Evolutionary conservation across 2,329 filamentous ascomycete species (phyloP).

Genomic region (Aspergillus pseudonomiae): DNA sequence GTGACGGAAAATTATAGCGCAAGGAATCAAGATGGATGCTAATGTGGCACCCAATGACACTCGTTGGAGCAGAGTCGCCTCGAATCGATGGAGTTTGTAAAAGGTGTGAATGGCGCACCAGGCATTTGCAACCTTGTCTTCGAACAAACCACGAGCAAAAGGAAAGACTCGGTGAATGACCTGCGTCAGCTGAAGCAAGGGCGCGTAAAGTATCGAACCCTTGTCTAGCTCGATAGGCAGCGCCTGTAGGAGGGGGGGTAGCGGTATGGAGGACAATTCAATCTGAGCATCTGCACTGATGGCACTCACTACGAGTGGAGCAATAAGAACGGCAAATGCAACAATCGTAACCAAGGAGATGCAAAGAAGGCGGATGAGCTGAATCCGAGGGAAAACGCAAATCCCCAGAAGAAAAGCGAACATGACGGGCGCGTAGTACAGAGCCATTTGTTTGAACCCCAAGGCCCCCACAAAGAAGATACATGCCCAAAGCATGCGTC

Average conservation of each 20-base stretch:
- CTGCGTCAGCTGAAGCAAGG: slow-evolving; percentile 78
- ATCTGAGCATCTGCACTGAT: slow-evolving; percentile 69
- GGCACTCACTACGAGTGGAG: slow-evolving; percentile 74
- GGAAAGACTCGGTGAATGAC: slow-evolving; percentile 92
- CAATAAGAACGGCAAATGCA: slow-evolving; percentile 74
- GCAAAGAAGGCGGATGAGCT: slow-evolving; percentile 67
- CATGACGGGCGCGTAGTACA: slow-evolving; percentile 92
- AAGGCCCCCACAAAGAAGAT: slow-evolving; percentile 91
- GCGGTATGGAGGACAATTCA: slow-evolving; percentile 62
- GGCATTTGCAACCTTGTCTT: slow-evolving; percentile 98
- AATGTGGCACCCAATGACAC: slow-evolving; percentile 76
- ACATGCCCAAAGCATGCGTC: slow-evolving; percentile 82
- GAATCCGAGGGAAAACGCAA: slow-evolving; percentile 76
- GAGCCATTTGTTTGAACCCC: slow-evolving; percentile 99
- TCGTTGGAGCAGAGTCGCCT: slow-evolving; percentile 71
- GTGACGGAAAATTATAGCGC: slow-evolving; percentile 74
- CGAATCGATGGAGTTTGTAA: slow-evolving; percentile 80
- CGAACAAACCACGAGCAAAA: slow-evolving; percentile 92
- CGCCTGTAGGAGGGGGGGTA: slow-evolving; percentile 63
- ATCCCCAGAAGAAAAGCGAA: slow-evolving; percentile 89
- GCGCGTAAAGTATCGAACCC: slow-evolving; percentile 71
- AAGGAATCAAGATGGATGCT: slow-evolving; percentile 75
- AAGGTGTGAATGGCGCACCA: slow-evolving; percentile 93
- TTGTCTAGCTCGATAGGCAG: slow-evolving; percentile 64
- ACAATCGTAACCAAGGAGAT: slow-evolving; percentile 74